Evolutionary conservation across 2,329 filamentous ascomycete genomes (phyloP).

Genomic region (Aureobasidium sp.): DNA sequence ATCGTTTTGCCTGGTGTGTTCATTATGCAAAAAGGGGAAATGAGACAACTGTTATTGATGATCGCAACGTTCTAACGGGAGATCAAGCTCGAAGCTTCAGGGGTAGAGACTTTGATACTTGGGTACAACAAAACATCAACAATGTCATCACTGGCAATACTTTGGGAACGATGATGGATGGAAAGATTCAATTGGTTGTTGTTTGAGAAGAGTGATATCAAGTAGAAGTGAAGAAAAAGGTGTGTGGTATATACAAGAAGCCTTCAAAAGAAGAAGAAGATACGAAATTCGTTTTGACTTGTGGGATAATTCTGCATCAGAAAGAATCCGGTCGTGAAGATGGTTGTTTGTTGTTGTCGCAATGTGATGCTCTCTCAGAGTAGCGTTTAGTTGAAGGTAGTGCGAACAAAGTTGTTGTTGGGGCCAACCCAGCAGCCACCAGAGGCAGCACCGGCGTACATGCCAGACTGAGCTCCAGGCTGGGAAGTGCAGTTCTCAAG

Average conservation of each 20-base stretch:
- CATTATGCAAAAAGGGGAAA: slow-evolving; percentile 5
- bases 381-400: not conserved
- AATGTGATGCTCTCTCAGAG: not conserved
- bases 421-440: slow-evolving; percentile 21
- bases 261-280: not conserved
- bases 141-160: not conserved
- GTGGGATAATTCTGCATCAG: not conserved
- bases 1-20: too few species aligned
- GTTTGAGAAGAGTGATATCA: slow-evolving; percentile 18
- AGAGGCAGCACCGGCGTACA: slow-evolving; percentile 19
- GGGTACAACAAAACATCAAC: slow-evolving; percentile 3
- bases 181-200: slow-evolving; percentile 11
- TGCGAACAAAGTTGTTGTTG: slow-evolving; percentile 21
- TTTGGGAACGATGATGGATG: not conserved
- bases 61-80: slow-evolving; percentile 1
- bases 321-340: slow-evolving; percentile 11
- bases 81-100: not conserved
- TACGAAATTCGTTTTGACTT: slow-evolving; percentile 14
- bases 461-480: slow-evolving; percentile 16
- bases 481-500: slow-evolving; percentile 22
- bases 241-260: slow-evolving; percentile 18
- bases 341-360: not conserved
- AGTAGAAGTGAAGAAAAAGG: slow-evolving; percentile 15
- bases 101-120: not conserved
- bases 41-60: slow-evolving; percentile 10